Evolutionary conservation across 2,329 filamentous ascomycete species (phyloP).

Genomic region (Botrytis fabae): DNA sequence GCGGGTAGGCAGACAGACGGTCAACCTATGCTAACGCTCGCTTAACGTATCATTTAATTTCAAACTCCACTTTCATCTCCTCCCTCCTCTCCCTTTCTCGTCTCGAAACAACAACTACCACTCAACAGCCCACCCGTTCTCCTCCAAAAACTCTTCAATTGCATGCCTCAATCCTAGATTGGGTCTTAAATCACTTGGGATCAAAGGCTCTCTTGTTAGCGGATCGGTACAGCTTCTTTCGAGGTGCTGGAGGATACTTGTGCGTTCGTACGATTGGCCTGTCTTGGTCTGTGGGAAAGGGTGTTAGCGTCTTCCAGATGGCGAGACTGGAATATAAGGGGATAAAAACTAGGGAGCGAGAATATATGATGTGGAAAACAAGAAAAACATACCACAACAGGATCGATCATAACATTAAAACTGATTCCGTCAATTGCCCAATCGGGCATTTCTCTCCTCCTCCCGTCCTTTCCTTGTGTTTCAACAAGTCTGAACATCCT

Average conservation of each 20-base stretch:
- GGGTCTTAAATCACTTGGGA: slow-evolving; percentile 68
- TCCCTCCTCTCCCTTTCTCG: too few species aligned
- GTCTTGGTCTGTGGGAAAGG: slow-evolving; percentile 63
- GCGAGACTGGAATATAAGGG: not conserved
- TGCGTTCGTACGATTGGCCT: slow-evolving; percentile 86
- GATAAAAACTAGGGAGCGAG: not conserved
- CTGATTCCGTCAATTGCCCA: slow-evolving; percentile 76
- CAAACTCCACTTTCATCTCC: not conserved
- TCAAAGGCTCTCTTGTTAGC: slow-evolving; percentile 74
- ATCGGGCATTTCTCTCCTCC: slow-evolving; percentile 58
- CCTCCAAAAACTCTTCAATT: slow-evolving; percentile 78
- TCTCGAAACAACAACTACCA: slow-evolving; percentile 55
- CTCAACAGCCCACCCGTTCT: slow-evolving; percentile 91
- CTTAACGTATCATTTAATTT: not conserved
- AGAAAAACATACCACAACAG: slow-evolving; percentile 45
- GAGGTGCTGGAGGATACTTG: slow-evolving; percentile 83
- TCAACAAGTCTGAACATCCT: slow-evolving; percentile 52
- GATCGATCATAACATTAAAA: slow-evolving; percentile 73
- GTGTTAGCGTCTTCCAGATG: not conserved
- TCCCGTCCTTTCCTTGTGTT: slow-evolving; percentile 49
- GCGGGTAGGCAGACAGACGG: not conserved
- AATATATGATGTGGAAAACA: not conserved
- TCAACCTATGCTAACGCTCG: not conserved
- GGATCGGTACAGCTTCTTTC: slow-evolving; percentile 76
- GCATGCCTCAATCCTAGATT: slow-evolving; percentile 81